Conservation (phyloP, 2,329 filamentous ascomycete species). For the Claviceps capensis region DNA sequence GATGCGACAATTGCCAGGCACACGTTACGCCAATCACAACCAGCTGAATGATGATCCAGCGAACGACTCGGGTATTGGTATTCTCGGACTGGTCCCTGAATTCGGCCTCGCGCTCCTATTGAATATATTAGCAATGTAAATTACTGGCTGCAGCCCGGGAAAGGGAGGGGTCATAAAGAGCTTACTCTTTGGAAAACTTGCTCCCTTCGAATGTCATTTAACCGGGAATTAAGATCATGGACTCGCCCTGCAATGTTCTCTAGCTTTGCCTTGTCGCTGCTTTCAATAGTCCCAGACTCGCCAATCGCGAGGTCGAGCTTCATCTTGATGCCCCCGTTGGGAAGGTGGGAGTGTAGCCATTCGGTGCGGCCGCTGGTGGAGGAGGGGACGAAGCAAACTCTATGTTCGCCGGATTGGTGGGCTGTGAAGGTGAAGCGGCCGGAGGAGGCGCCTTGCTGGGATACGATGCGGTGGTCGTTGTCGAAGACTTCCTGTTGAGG, state of each 20-base stretch:
- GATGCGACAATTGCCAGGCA: conserved; percentile 91
- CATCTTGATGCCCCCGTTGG: conserved; percentile 68
- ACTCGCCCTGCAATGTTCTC: conserved; percentile 79
- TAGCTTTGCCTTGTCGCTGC: conserved; percentile 85
- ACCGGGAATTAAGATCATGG: conserved; percentile 72
- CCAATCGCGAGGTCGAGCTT: conserved; percentile 86
- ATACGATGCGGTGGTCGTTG: conserved; percentile 92
- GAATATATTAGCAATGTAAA: neutral
- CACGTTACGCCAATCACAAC: conserved; percentile 75
- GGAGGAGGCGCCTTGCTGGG: conserved; percentile 58
- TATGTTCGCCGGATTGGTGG: conserved; percentile 88
- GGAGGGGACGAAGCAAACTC: conserved; percentile 81
- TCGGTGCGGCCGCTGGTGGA: conserved; percentile 54
- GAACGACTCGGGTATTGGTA: conserved; percentile 81
- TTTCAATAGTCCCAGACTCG: conserved; percentile 87
- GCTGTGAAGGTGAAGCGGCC: conserved; percentile 94
- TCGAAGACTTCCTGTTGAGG: conserved; percentile 68
- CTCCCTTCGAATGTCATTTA: conserved; percentile 83
- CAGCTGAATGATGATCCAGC: conserved; percentile 88
- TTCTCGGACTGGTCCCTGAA: conserved; percentile 95
- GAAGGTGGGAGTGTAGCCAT: conserved; percentile 54
- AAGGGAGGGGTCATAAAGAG: neutral
- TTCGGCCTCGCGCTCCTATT: conserved; percentile 86
- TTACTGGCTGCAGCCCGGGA: neutral
- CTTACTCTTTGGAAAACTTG: conserved; percentile 89